Evolutionary conservation across 345 rosid species (phyloP).

Genomic region (Laguncularia racemosa): DNA sequence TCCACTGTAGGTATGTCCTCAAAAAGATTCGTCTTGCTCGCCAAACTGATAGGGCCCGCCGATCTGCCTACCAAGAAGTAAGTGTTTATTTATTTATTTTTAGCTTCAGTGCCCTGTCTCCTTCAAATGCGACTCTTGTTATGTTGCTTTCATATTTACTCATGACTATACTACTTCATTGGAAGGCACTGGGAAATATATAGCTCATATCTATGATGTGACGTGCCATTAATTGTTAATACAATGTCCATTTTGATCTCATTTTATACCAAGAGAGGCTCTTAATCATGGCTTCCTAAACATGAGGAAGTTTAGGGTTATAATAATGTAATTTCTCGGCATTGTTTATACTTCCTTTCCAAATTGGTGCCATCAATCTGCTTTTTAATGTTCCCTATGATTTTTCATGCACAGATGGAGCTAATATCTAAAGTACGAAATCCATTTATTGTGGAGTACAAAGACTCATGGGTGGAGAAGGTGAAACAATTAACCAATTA

Average conservation of each 20-base stretch:
- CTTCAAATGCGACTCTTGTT: too few species aligned
- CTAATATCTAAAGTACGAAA: slow-evolving; percentile 77
- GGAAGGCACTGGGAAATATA: too few species aligned
- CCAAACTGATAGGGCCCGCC: slow-evolving; percentile 86
- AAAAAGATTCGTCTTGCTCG: slow-evolving; percentile 95
- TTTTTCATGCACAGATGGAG: slow-evolving; percentile 58
- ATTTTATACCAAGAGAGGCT: too few species aligned
- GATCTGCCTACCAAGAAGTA: slow-evolving; percentile 97
- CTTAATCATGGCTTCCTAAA: too few species aligned
- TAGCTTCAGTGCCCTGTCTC: too few species aligned
- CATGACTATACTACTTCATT: too few species aligned
- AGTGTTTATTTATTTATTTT: slow-evolving; percentile 3
- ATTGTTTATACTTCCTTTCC: neutral
- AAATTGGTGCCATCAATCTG: neutral
- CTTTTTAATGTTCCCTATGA: slow-evolving; percentile 10
- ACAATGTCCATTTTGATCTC: too few species aligned
- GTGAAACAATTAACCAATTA: slow-evolving; percentile 22
- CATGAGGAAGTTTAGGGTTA: too few species aligned
- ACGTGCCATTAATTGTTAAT: too few species aligned
- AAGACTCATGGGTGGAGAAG: slow-evolving; percentile 99
- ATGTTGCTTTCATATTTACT: too few species aligned
- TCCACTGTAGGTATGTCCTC: slow-evolving; percentile 58
- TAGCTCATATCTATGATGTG: too few species aligned
- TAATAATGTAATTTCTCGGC: neutral
- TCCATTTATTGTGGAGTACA: slow-evolving; percentile 93